Percentiles rank a stretch among this genome's conserved stretches.
These are phyloP conservation scores for Didymella keratinophila DNA, from an alignment of 2,329 filamentous ascomycete genomes.

Conservation along the genomic window DNA sequence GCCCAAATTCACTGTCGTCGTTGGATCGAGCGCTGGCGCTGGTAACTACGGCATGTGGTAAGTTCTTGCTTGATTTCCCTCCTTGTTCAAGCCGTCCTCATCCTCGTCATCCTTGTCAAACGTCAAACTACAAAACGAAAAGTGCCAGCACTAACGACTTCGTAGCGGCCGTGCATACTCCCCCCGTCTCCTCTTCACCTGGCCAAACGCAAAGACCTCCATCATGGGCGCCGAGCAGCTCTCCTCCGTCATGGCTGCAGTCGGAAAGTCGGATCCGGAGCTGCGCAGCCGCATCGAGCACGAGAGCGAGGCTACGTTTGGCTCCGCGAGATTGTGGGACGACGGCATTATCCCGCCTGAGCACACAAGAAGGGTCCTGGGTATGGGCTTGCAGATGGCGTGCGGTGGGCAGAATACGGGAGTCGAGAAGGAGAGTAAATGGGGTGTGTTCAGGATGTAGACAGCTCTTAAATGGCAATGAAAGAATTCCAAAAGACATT, in stretches of 20 bases:
- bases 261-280: constrained; percentile 83
- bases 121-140: too few relatives aligned
- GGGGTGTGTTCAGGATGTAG: constrained; percentile 54
- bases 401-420: constrained; percentile 50
- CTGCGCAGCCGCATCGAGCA: constrained; percentile 84
- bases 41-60: constrained; percentile 98
- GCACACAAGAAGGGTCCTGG: constrained; percentile 59
- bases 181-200: constrained; percentile 93
- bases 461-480: neutral
- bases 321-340: constrained; percentile 87
- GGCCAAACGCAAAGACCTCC: constrained; percentile 94
- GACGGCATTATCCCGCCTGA: constrained; percentile 60
- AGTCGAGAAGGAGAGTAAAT: constrained; percentile 46
- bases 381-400: constrained; percentile 58
- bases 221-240: constrained; percentile 97
- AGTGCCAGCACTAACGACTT: too few relatives aligned
- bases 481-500: too few relatives aligned
- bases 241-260: constrained; percentile 90
- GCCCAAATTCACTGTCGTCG: constrained; percentile 95
- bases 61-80: constrained; percentile 35
- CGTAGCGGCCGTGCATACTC: constrained; percentile 82
- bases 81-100: too few relatives aligned
- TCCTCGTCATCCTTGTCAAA: neutral
- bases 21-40: constrained; percentile 91
- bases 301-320: constrained; percentile 89